phyloP scores from a whole-genome alignment of 1,139 yeast species.

The Debaryomycetaceae sp. region DNA sequence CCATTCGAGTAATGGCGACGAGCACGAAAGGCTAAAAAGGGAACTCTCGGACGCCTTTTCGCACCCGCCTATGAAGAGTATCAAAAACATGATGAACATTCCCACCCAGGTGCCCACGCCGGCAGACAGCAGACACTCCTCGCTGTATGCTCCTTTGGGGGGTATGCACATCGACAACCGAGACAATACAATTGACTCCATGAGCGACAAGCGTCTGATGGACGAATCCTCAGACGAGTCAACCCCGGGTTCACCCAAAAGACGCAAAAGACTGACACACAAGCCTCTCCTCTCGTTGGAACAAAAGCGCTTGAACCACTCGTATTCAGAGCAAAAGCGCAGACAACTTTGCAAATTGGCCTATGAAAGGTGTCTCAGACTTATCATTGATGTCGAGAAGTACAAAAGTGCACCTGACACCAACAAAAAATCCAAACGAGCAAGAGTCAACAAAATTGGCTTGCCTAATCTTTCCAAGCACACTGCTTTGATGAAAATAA shows the following conservation, averaged over 20 bases:
- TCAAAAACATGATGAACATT: neutral
- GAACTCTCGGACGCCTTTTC: slow-evolving; percentile 38
- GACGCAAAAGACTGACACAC: slow-evolving; percentile 30
- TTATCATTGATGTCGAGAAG: slow-evolving; percentile 41
- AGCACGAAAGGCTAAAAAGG: slow-evolving; percentile 19
- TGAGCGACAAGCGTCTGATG: neutral
- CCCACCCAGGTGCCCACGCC: slow-evolving; percentile 37
- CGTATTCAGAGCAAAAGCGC: slow-evolving; percentile 72
- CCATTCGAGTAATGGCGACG: slow-evolving; percentile 4
- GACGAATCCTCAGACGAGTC: slow-evolving; percentile 2
- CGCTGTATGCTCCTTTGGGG: slow-evolving; percentile 5
- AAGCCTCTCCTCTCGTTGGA: slow-evolving; percentile 57
- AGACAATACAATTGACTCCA: neutral
- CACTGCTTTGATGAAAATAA: slow-evolving; percentile 42
- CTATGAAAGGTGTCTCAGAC: slow-evolving; percentile 47
- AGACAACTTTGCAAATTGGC: slow-evolving; percentile 67
- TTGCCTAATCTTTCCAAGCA: slow-evolving; percentile 48
- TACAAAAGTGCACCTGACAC: slow-evolving; percentile 29
- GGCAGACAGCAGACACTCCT: slow-evolving; percentile 24
- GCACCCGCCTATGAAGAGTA: slow-evolving; percentile 21
- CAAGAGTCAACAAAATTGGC: slow-evolving; percentile 43
- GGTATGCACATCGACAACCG: neutral
- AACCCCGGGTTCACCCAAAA: slow-evolving; percentile 12
- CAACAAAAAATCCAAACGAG: slow-evolving; percentile 37
- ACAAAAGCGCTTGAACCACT: slow-evolving; percentile 70